A percentile compares a stretch with the other conserved stretches of the same genome.
These are phyloP conservation scores for Rhytidiadelphus loreus DNA, from an alignment of 225 moss, liverwort and hornwort genomes.

Conservation along the genomic window DNA sequence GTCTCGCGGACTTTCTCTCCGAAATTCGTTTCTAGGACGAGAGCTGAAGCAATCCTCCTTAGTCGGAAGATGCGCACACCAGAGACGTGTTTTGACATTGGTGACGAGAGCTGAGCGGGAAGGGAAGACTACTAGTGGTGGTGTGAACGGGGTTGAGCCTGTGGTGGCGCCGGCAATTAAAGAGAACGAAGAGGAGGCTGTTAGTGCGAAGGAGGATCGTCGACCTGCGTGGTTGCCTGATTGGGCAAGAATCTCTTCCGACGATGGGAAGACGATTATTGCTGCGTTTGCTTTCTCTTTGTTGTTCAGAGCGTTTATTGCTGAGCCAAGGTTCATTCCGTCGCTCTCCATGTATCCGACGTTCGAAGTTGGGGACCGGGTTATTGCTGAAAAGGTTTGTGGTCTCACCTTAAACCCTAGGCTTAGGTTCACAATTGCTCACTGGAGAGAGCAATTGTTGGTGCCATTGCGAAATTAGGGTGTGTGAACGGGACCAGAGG, in stretches of 20 bases:
- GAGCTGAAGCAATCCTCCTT: background rate
- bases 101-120: slow-evolving; percentile 17
- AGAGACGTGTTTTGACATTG: background rate
- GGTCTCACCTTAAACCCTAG: background rate
- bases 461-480: background rate
- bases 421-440: background rate
- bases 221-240: slow-evolving; percentile 45
- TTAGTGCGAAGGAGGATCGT: background rate
- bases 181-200: background rate
- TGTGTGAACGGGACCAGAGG: background rate
- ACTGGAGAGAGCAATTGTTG: background rate
- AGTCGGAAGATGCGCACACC: background rate
- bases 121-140: background rate
- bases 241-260: slow-evolving; percentile 51
- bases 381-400: slow-evolving; percentile 55
- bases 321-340: slow-evolving; percentile 54
- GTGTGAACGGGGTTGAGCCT: background rate
- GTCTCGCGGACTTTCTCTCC: background rate
- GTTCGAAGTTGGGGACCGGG: slow-evolving; percentile 56
- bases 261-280: slow-evolving; percentile 54
- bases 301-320: slow-evolving; percentile 49
- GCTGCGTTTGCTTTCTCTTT: slow-evolving; percentile 56
- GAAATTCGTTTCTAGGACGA: background rate
- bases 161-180: slow-evolving; percentile 14
- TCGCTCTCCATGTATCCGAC: slow-evolving; percentile 66